Conservation (phyloP, 1,139 yeast species). For the Blastobotrys buckinghamii region DNA sequence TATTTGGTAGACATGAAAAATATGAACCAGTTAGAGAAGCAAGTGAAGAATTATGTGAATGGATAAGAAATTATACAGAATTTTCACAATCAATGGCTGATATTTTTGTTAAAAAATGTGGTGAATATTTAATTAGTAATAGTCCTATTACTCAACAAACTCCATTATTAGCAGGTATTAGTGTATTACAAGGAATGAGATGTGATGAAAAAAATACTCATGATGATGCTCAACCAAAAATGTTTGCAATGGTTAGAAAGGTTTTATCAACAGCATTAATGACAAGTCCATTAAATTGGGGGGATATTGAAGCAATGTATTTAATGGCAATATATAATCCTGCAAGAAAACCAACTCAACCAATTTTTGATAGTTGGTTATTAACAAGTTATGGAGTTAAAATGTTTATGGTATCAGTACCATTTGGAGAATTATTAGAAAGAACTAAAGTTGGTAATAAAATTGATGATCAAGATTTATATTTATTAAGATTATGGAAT, state of each 20-base stretch:
- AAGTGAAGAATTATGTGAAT: constrained; percentile 38
- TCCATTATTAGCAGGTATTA: constrained; percentile 18
- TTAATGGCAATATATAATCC: constrained; percentile 47
- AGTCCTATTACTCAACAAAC: not conserved
- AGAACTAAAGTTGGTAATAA: constrained; percentile 22
- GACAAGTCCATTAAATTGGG: constrained; percentile 46
- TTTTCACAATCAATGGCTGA: constrained; percentile 16
- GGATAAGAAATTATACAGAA: constrained; percentile 33
- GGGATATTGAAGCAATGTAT: constrained; percentile 50
- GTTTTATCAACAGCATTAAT: constrained; percentile 43
- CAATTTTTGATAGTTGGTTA: constrained; percentile 44
- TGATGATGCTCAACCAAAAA: constrained; percentile 39
- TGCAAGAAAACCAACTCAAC: constrained; percentile 46
- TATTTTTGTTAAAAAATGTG: constrained; percentile 18
- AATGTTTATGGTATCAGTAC: constrained; percentile 40
- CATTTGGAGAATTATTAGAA: constrained; percentile 36
- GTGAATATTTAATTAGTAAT: constrained; percentile 13
- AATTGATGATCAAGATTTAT: constrained; percentile 36
- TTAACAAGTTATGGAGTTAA: constrained; percentile 45
- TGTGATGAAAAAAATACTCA: constrained; percentile 43
- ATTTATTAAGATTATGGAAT: constrained; percentile 46
- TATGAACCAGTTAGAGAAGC: constrained; percentile 31
- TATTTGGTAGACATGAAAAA: constrained; percentile 32
- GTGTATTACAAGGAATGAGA: constrained; percentile 25
- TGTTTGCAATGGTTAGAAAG: constrained; percentile 42